A percentile compares a stretch with the other conserved stretches of the same genome.
phyloP scores from a whole-genome alignment of 2,329 filamentous ascomycete species.

The Colletotrichum cereale region DNA sequence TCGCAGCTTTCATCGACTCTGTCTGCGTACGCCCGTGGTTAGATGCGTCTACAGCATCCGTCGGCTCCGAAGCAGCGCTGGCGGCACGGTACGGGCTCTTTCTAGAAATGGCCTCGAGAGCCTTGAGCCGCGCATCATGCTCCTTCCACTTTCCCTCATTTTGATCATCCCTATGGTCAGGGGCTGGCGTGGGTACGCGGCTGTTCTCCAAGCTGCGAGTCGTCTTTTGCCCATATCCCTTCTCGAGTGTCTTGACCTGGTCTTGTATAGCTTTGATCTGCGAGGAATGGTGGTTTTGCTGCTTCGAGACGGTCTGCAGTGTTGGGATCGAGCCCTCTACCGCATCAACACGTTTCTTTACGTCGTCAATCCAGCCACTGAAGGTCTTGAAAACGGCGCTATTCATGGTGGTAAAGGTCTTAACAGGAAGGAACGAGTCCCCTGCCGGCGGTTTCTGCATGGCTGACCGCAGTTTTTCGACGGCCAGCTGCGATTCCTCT shows the following conservation, averaged over 20 bases:
- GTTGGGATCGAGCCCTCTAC: constrained; percentile 12
- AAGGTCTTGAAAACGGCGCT: neutral
- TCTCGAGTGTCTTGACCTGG: neutral
- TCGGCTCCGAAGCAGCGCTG: neutral
- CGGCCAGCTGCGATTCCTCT: neutral
- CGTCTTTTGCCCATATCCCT: neutral
- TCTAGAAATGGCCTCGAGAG: constrained; percentile 11
- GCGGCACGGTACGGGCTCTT: neutral
- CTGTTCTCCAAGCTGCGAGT: neutral
- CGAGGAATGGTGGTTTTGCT: neutral
- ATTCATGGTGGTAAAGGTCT: constrained; percentile 10
- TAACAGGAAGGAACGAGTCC: constrained; percentile 13
- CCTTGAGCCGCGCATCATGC: constrained; percentile 16
- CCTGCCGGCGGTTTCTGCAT: neutral
- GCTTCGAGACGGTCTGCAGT: neutral
- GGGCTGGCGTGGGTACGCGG: neutral
- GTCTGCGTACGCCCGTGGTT: neutral
- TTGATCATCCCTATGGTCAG: neutral
- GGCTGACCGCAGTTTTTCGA: constrained; percentile 5
- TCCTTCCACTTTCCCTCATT: constrained; percentile 20
- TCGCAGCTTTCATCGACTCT: neutral
- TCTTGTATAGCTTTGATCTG: neutral
- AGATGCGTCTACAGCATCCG: neutral
- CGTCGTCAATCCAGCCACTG: constrained; percentile 15
- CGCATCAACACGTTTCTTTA: neutral